phyloP scores from a whole-genome alignment of 108 stramenopile species.

The Parietichytrium sp. region DNA sequence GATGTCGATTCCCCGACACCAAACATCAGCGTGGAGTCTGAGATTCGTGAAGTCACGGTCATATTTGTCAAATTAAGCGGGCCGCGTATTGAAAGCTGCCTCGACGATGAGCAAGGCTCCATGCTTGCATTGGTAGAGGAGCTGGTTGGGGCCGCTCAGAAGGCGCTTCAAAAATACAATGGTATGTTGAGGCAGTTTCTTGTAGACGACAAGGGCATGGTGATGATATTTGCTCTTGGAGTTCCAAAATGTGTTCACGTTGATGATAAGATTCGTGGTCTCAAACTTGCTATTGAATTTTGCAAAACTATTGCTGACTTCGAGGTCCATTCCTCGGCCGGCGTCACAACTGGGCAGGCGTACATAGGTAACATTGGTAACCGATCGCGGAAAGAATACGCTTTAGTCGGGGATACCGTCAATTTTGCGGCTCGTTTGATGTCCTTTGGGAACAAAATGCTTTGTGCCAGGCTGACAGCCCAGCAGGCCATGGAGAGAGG shows the following conservation, averaged over 20 bases:
- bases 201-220: slow-evolving; percentile 55
- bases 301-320: neutral
- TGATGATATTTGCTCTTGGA: slow-evolving; percentile 51
- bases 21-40: neutral
- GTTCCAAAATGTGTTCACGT: slow-evolving; percentile 39
- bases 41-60: slow-evolving; percentile 31
- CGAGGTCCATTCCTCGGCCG: slow-evolving; percentile 5
- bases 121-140: slow-evolving; percentile 39
- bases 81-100: neutral
- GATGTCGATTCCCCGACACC: slow-evolving; percentile 41
- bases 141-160: slow-evolving; percentile 48
- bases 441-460: slow-evolving; percentile 43
- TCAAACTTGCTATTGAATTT: neutral
- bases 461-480: no score
- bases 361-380: slow-evolving; percentile 50
- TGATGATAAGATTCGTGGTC: neutral
- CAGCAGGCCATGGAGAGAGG: no score
- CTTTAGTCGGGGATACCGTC: slow-evolving; percentile 51
- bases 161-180: slow-evolving; percentile 34
- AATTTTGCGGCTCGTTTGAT: slow-evolving; percentile 52
- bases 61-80: slow-evolving; percentile 34
- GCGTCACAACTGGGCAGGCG: slow-evolving; percentile 48
- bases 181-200: slow-evolving; percentile 53
- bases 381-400: slow-evolving; percentile 41
- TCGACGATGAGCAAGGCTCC: neutral